Evolutionary conservation across 345 rosid genomes (phyloP).

Genomic region (Cardamine resedifolia): DNA sequence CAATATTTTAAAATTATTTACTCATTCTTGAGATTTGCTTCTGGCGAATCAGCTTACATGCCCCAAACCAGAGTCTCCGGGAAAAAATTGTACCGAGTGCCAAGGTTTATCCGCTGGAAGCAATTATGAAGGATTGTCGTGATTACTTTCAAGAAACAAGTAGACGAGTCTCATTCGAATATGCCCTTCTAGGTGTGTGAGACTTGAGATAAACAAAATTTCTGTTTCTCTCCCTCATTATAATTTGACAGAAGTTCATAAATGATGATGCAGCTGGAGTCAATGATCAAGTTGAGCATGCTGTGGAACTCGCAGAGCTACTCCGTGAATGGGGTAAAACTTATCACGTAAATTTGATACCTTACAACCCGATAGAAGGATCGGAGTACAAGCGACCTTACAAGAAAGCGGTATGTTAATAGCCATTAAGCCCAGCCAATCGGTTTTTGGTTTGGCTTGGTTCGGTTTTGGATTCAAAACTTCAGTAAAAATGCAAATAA

Average conservation of each 20-base stretch:
- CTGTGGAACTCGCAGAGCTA: conserved; percentile 77
- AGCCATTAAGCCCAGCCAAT: not conserved
- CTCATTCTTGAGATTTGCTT: conserved; percentile 20
- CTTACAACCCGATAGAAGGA: conserved; percentile 88
- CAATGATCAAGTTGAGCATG: conserved; percentile 78
- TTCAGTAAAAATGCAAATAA: not conserved
- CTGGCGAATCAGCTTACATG: conserved; percentile 65
- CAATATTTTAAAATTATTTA: not conserved
- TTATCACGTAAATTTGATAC: conserved; percentile 89
- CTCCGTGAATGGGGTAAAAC: conserved; percentile 78
- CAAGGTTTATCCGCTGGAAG: conserved; percentile 87
- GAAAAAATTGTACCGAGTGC: conserved; percentile 96
- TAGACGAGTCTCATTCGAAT: conserved; percentile 87
- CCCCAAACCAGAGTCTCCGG: conserved; percentile 87
- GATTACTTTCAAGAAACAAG: conserved; percentile 79
- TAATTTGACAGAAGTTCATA: conserved; percentile 5
- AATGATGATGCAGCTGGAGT: conserved; percentile 71
- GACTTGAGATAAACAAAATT: not conserved
- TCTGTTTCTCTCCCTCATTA: not conserved
- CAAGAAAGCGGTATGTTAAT: conserved; percentile 64
- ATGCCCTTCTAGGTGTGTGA: conserved; percentile 79
- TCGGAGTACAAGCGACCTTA: conserved; percentile 80
- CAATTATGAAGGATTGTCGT: conserved; percentile 89
- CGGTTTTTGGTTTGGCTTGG: not conserved
- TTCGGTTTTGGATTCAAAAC: not conserved